phyloP scores from a whole-genome alignment of 768 basidiomycete species.

The Lactarius sp. region DNA sequence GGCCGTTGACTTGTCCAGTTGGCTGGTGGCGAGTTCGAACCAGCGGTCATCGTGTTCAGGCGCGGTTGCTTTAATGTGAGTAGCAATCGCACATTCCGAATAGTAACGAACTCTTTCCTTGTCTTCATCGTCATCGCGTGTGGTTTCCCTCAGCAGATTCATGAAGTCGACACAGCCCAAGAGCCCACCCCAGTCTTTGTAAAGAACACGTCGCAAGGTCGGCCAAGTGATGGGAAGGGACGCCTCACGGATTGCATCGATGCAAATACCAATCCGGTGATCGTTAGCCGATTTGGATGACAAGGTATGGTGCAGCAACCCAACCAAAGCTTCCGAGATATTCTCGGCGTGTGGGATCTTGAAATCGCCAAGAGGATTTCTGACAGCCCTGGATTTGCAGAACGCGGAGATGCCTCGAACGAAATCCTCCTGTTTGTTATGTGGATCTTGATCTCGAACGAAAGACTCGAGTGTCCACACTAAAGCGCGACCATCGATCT shows the following conservation, averaged over 20 bases:
- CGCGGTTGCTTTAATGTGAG: background rate
- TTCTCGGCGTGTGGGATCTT: background rate
- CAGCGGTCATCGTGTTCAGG: background rate
- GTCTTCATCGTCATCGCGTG: too few species aligned
- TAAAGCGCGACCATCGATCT: too few species aligned
- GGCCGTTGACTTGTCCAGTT: too few species aligned
- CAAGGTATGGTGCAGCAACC: background rate
- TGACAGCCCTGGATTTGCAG: background rate
- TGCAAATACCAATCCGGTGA: background rate
- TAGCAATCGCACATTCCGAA: background rate
- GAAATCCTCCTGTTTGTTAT: background rate
- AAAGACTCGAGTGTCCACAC: too few species aligned
- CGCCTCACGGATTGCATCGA: conserved; percentile 5
- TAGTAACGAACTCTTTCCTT: background rate
- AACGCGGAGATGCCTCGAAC: background rate
- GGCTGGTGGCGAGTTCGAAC: too few species aligned
- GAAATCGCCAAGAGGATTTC: background rate
- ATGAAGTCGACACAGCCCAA: background rate
- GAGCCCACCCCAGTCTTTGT: background rate
- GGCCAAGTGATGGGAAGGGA: background rate
- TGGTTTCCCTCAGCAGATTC: background rate
- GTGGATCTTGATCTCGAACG: too few species aligned
- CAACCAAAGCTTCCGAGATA: background rate
- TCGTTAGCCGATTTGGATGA: background rate
- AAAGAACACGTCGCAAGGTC: background rate